Conservation (phyloP, 345 rosid genomes). For the Brassica nigra region DNA sequence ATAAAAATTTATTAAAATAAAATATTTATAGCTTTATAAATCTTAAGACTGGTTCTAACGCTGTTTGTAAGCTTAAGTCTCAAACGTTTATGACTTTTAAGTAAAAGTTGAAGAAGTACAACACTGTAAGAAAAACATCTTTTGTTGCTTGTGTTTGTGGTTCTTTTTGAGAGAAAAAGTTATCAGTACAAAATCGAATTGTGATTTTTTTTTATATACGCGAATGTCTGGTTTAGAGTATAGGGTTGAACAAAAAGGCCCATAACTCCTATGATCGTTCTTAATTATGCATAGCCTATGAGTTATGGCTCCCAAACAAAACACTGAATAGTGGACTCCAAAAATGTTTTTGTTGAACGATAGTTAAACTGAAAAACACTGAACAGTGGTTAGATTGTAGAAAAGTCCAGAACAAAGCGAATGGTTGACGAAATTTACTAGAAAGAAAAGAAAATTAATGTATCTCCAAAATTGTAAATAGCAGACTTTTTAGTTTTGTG, state of each 20-base stretch:
- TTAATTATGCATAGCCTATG: background rate
- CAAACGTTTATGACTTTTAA: no score
- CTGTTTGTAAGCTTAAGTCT: background rate
- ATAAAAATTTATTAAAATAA: no score
- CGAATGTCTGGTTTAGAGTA: background rate
- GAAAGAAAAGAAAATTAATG: background rate
- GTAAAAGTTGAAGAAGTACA: background rate
- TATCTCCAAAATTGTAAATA: background rate
- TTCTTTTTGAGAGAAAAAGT: background rate
- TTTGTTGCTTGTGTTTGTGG: background rate
- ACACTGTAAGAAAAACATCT: background rate
- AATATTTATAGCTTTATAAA: background rate
- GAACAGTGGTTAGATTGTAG: constrained; percentile 15
- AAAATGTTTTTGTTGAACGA: background rate
- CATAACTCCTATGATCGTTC: background rate
- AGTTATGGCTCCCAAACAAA: background rate
- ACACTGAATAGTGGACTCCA: background rate
- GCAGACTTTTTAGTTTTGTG: background rate
- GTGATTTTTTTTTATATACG: background rate
- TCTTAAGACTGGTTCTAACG: no score
- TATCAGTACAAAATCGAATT: background rate
- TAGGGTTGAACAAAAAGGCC: background rate
- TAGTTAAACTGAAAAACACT: background rate
- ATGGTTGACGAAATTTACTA: background rate
- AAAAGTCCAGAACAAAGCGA: background rate